A percentile compares a stretch with the other conserved stretches of the same genome.
These are phyloP conservation scores for Sporothrix curviconia DNA, from an alignment of 2,329 filamentous ascomycete genomes.

Conservation along the genomic window DNA sequence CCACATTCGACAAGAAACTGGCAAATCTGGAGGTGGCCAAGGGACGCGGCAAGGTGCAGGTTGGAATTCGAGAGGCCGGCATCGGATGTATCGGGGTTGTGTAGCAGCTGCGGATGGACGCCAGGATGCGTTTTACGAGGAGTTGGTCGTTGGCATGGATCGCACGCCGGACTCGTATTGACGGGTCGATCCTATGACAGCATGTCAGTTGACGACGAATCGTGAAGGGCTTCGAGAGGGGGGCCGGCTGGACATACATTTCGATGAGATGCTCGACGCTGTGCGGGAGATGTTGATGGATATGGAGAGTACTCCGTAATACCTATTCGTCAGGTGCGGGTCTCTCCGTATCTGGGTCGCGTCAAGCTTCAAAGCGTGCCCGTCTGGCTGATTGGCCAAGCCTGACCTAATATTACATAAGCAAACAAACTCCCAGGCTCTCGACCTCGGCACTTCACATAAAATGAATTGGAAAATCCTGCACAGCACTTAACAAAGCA, in stretches of 20 bases:
- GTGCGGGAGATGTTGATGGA: no score
- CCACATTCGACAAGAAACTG: slow-evolving; percentile 64
- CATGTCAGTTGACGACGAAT: no score
- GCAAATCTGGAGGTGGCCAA: slow-evolving; percentile 64
- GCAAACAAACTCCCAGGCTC: background rate
- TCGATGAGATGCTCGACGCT: no score
- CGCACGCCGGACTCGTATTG: slow-evolving; percentile 71
- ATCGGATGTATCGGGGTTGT: slow-evolving; percentile 70
- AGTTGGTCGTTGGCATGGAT: slow-evolving; percentile 67
- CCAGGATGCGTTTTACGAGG: slow-evolving; percentile 71
- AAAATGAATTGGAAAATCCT: no score
- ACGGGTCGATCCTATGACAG: slow-evolving; percentile 74
- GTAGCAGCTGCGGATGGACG: slow-evolving; percentile 64
- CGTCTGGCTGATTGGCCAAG: background rate
- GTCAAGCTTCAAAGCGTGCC: background rate
- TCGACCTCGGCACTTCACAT: no score
- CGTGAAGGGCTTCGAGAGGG: background rate
- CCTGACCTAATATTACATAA: background rate
- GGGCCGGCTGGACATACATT: background rate
- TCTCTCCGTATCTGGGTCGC: background rate
- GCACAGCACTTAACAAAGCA: no score
- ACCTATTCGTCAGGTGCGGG: no score
- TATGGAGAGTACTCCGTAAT: no score
- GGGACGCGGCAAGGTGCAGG: slow-evolving; percentile 70
- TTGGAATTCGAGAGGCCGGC: slow-evolving; percentile 70